Evolutionary conservation across 306 rosid species (phyloP), one percentile per base, ranked within the genome.

Genomic region (Comarum palustre): DNA sequence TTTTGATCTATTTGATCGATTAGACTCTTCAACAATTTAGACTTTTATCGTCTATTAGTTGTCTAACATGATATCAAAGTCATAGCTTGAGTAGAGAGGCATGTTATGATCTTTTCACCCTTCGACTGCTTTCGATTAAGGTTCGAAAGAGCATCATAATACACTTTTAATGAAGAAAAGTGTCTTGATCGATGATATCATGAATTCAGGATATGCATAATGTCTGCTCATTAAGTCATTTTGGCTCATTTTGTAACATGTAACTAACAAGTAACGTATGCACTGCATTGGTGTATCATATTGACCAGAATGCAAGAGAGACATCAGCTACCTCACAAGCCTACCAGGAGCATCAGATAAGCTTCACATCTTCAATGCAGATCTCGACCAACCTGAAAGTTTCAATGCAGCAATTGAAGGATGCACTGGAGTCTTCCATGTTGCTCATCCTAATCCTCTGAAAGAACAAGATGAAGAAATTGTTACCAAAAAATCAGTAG

Each of bases 371-470:
- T 60, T 82, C 55, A 54, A 14, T 0, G 93, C 90, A 36, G 90
- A 90, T 72, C 86, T 88, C 3, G 77, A 54, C 67, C 36, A 79
- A 20, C 87, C 88, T 17, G 88, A 79, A 15, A 89, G 89, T 58
- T 89, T 84, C 72, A 43, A 2, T 22, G 69, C 65, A 10, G 87
- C 85, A 34, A 72, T 87, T 58, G 84, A 82, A 83, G 91, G 91
- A 8, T 89, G 88, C 73, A 52, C 24, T 5, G 90, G 87, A 12
- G 86, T 89, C 46, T 85, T 89, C 77, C 94, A 84, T 65, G 79
- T 85, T 25, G 90, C 94, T 27, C 42, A 80, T 41, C 81, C 86
- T 1, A 43, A 50, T 22, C 36, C 31, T 29, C 24, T 15, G 42
- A 79, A 6, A 5, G 89, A 87, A 38, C 63, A 74, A 0, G 88